These are phyloP conservation scores for Penicillium cataractarum DNA, from an alignment of 495 filamentous ascomycete genomes.

Conservation along the genomic window DNA sequence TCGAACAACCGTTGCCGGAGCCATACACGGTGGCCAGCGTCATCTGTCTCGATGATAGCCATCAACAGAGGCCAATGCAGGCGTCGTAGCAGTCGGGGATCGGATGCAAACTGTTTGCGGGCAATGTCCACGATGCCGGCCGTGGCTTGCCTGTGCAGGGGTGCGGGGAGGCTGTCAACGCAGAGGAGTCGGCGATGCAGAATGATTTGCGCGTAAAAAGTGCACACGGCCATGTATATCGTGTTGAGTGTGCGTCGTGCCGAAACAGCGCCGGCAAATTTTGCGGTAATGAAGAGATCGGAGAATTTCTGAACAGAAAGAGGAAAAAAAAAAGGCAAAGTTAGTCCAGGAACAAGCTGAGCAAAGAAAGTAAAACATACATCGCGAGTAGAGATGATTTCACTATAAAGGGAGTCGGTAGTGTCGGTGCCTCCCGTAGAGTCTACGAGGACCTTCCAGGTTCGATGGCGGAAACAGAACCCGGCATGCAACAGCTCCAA, in stretches of 20 bases:
- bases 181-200: constrained; percentile 47
- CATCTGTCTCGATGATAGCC: constrained; percentile 47
- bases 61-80: constrained; percentile 52
- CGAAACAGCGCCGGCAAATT: constrained; percentile 37
- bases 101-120: constrained; percentile 41
- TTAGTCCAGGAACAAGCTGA: too few species aligned
- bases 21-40: constrained; percentile 43
- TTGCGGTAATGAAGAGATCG: constrained; percentile 50
- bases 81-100: constrained; percentile 41
- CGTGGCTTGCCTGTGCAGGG: constrained; percentile 38
- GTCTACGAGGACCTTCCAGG: constrained; percentile 42
- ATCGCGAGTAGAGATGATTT: constrained; percentile 39
- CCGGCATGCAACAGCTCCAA: constrained; percentile 43
- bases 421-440: constrained; percentile 34
- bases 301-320: constrained; percentile 40
- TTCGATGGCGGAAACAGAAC: constrained; percentile 42
- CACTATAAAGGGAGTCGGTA: constrained; percentile 37
- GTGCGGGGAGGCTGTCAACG: constrained; percentile 24
- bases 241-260: constrained; percentile 49
- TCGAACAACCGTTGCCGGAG: constrained; percentile 41
- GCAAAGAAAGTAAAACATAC: constrained; percentile 25
- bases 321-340: not conserved
- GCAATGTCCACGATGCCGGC: constrained; percentile 42
- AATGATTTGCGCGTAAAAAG: constrained; percentile 48
- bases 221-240: constrained; percentile 51